Evolutionary conservation across 2,329 filamentous ascomycete species (phyloP).

Genomic region (Aaosphaeria pasadenensis): DNA sequence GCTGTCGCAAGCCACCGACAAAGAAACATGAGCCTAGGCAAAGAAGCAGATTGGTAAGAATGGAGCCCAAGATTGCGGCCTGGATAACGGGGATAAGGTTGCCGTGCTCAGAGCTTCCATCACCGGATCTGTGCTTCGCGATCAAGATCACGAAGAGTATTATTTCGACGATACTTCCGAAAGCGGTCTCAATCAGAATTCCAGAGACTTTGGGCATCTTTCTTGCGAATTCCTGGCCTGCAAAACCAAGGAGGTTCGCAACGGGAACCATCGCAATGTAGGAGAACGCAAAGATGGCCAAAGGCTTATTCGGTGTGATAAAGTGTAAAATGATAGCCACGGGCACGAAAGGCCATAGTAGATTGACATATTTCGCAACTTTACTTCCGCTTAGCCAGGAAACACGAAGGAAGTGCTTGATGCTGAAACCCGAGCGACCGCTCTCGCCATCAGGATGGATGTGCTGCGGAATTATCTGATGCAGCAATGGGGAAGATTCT

Average conservation of each 20-base stretch:
- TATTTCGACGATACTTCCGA: conserved; percentile 76
- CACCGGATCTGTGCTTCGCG: conserved; percentile 43
- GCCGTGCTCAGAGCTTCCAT: conserved; percentile 36
- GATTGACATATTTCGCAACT: conserved; percentile 63
- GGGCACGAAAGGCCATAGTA: conserved; percentile 73
- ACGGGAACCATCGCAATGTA: conserved; percentile 75
- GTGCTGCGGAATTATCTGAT: conserved; percentile 24
- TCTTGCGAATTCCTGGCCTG: conserved; percentile 66
- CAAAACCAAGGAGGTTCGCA: conserved; percentile 72
- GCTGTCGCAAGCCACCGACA: conserved; percentile 65
- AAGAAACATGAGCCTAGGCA: conserved; percentile 82
- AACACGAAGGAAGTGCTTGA: conserved; percentile 60
- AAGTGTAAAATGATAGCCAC: conserved; percentile 63
- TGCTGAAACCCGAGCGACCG: conserved; percentile 63
- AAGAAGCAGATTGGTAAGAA: conserved; percentile 75
- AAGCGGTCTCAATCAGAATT: conserved; percentile 55
- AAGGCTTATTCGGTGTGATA: conserved; percentile 51
- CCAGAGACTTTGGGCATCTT: conserved; percentile 73
- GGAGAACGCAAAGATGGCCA: conserved; percentile 64
- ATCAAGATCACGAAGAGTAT: conserved; percentile 77
- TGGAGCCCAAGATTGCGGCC: conserved; percentile 79
- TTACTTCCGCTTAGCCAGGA: conserved; percentile 62
- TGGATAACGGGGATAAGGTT: conserved; percentile 65
- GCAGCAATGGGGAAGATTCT: conserved; percentile 31
- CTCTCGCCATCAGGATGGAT: conserved; percentile 60